phyloP scores from a whole-genome alignment of 1,284 basidiomycete genomes.

The Rhodotorula sp. region DNA sequence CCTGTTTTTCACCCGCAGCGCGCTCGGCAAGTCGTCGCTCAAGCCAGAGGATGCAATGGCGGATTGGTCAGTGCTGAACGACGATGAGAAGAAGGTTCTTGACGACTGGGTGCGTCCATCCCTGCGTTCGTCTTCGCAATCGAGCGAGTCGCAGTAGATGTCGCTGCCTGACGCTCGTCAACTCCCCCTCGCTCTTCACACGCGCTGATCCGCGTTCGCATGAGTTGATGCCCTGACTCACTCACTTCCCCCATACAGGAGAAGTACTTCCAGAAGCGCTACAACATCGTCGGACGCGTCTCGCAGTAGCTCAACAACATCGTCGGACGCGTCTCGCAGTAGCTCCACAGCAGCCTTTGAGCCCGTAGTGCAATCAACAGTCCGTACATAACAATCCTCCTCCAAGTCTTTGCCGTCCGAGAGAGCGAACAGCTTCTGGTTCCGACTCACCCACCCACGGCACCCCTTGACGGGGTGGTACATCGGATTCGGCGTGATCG shows the following conservation, averaged over 20 bases:
- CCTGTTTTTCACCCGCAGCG: conserved; percentile 44
- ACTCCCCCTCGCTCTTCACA: no score
- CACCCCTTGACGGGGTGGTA: conserved; percentile 1
- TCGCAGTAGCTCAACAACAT: conserved; percentile 47
- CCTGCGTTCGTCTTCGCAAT: conserved; percentile 1
- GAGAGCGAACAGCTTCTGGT: conserved; percentile 7
- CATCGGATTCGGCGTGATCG: conserved; percentile 1
- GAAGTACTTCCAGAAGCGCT: conserved; percentile 69
- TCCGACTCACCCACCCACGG: conserved; percentile 1
- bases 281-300: conserved; percentile 74
- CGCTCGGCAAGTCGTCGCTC: conserved; percentile 67
- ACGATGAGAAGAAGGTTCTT: conserved; percentile 75
- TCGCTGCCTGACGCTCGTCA: no score
- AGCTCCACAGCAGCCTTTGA: no score
- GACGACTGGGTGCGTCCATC: conserved; percentile 71
- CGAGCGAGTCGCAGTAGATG: no score
- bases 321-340: conserved; percentile 60
- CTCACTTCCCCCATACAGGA: background rate
- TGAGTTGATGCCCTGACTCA: no score
- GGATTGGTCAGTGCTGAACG: conserved; percentile 76
- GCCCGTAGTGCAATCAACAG: no score
- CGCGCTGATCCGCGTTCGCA: no score
- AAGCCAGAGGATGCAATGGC: conserved; percentile 82
- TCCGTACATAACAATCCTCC: no score
- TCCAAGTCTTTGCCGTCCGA: background rate